phyloP scores from a whole-genome alignment of 306 rosid genomes.

The Citrullus amarus region DNA sequence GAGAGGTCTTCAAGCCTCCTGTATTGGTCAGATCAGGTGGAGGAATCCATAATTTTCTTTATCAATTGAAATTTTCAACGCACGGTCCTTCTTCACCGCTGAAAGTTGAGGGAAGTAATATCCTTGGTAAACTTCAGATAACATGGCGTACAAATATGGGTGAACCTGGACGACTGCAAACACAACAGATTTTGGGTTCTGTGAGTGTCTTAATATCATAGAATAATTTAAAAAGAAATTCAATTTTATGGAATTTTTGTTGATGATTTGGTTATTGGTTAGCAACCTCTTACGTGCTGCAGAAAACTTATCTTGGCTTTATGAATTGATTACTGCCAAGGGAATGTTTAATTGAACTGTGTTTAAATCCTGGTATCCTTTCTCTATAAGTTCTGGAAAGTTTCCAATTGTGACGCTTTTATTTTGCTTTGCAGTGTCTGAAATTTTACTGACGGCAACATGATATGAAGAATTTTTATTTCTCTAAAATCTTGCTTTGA shows the following conservation, averaged over 20 bases:
- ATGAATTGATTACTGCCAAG: not conserved
- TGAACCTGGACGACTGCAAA: slow-evolving; percentile 93
- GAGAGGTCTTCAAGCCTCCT: slow-evolving; percentile 63
- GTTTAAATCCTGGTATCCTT: not conserved
- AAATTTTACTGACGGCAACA: not conserved
- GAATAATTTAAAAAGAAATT: not conserved
- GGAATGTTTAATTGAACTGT: not conserved
- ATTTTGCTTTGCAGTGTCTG: not conserved
- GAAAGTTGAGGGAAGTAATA: slow-evolving; percentile 85
- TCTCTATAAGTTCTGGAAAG: not conserved
- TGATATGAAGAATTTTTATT: not conserved
- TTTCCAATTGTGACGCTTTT: not conserved
- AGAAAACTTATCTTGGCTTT: not conserved
- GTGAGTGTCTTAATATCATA: slow-evolving; percentile 40
- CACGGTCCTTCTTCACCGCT: slow-evolving; percentile 29
- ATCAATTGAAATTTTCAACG: slow-evolving; percentile 52
- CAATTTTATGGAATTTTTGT: not conserved
- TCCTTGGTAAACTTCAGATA: slow-evolving; percentile 95
- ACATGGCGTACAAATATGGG: slow-evolving; percentile 99
- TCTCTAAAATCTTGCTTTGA: not conserved
- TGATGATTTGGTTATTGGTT: not conserved
- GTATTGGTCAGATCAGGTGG: slow-evolving; percentile 75
- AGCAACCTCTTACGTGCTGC: not conserved
- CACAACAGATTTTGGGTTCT: slow-evolving; percentile 93
- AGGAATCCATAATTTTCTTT: slow-evolving; percentile 89